phyloP scores from a whole-genome alignment of 441 rosid species.

The Daphne laureola region DNA sequence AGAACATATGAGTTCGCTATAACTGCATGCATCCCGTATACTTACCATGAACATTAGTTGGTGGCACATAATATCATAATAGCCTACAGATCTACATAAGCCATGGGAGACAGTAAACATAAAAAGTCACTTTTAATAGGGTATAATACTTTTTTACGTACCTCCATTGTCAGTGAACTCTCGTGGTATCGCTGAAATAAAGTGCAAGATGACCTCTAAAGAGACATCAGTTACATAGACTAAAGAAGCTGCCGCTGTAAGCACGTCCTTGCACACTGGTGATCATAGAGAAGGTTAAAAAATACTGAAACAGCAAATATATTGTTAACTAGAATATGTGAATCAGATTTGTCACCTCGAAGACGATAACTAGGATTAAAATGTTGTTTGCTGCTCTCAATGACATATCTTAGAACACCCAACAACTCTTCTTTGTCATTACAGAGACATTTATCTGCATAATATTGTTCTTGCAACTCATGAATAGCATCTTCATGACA shows the following conservation, averaged over 20 bases:
- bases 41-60: too few species aligned
- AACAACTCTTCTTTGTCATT: slow-evolving; percentile 42
- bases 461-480: slow-evolving; percentile 22
- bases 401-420: slow-evolving; percentile 69
- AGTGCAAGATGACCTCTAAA: slow-evolving; percentile 61
- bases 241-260: slow-evolving; percentile 61
- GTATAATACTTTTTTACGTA: slow-evolving; percentile 23
- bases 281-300: slow-evolving; percentile 17
- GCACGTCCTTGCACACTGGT: slow-evolving; percentile 57
- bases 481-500: slow-evolving; percentile 20
- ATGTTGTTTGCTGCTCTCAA: slow-evolving; percentile 92
- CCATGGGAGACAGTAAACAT: too few species aligned
- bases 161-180: slow-evolving; percentile 82
- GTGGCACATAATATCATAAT: too few species aligned
- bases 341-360: slow-evolving; percentile 51
- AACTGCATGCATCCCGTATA: too few species aligned
- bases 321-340: slow-evolving; percentile 12
- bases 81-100: too few species aligned
- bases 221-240: slow-evolving; percentile 50
- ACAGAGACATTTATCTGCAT: slow-evolving; percentile 19
- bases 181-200: slow-evolving; percentile 75
- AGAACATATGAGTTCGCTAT: too few species aligned
- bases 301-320: slow-evolving; percentile 8
- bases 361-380: slow-evolving; percentile 88
- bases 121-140: too few species aligned